Evolutionary conservation across 2,329 filamentous ascomycete genomes (phyloP).

Genomic region (Aureobasidium sp.): DNA sequence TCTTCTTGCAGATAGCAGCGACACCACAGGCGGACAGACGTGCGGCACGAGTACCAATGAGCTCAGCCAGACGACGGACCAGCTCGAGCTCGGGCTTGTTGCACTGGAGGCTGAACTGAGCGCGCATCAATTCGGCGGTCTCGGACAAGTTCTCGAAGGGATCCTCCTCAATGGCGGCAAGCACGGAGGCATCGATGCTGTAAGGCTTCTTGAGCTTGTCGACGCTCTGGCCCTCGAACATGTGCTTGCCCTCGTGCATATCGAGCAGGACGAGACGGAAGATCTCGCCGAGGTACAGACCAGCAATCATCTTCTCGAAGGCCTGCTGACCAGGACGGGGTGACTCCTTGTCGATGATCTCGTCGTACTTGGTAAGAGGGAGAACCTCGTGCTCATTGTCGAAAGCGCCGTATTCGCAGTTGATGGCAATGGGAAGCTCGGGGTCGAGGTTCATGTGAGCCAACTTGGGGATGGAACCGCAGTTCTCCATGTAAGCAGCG

Average conservation of each 20-base stretch:
- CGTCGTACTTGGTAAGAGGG: slow-evolving; percentile 62
- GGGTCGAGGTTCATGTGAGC: slow-evolving; percentile 81
- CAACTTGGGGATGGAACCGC: slow-evolving; percentile 85
- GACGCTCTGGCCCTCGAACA: slow-evolving; percentile 81
- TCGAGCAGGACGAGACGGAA: slow-evolving; percentile 38
- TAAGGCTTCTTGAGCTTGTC: slow-evolving; percentile 76
- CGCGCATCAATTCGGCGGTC: slow-evolving; percentile 72
- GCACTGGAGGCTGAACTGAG: slow-evolving; percentile 62
- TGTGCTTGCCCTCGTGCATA: slow-evolving; percentile 53
- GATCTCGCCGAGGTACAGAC: slow-evolving; percentile 39
- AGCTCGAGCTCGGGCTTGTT: slow-evolving; percentile 79
- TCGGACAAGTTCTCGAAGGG: slow-evolving; percentile 92
- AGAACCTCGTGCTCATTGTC: slow-evolving; percentile 89
- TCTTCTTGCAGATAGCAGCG: slow-evolving; percentile 94
- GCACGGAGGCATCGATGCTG: slow-evolving; percentile 84
- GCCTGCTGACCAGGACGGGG: slow-evolving; percentile 38
- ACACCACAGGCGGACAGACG: slow-evolving; percentile 91
- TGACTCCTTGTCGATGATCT: slow-evolving; percentile 36
- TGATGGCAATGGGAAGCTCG: slow-evolving; percentile 82
- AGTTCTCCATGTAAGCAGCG: slow-evolving; percentile 94
- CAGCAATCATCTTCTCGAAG: slow-evolving; percentile 40
- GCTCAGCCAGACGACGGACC: slow-evolving; percentile 77
- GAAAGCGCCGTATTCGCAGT: slow-evolving; percentile 96
- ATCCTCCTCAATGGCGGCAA: slow-evolving; percentile 88
- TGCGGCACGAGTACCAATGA: slow-evolving; percentile 90